Conservation (phyloP, 768 basidiomycete species). For the Hericium alpestre region DNA sequence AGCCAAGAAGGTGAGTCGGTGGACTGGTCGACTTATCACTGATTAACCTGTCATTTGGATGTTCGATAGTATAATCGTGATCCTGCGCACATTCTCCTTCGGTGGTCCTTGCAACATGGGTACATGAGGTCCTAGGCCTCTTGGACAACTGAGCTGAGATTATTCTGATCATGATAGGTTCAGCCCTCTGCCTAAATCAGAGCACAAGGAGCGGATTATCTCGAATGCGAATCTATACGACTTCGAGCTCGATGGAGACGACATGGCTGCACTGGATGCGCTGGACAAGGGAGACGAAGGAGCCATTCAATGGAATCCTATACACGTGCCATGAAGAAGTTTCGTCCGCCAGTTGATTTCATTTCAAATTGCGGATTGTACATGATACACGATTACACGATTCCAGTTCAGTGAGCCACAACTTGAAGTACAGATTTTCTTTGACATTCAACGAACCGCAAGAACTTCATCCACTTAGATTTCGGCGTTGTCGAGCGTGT, state of each 20-base stretch:
- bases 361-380: no score
- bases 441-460: no score
- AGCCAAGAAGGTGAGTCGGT: slow-evolving; percentile 43
- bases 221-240: slow-evolving; percentile 69
- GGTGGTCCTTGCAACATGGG: slow-evolving; percentile 88
- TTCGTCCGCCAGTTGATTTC: no score
- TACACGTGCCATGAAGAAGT: slow-evolving; percentile 17
- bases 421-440: no score
- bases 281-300: slow-evolving; percentile 69
- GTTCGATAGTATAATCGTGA: slow-evolving; percentile 40
- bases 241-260: slow-evolving; percentile 56
- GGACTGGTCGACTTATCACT: background rate
- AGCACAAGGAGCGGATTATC: slow-evolving; percentile 54
- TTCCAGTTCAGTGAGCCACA: no score
- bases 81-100: slow-evolving; percentile 73
- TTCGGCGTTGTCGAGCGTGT: background rate
- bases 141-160: background rate
- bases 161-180: slow-evolving; percentile 34
- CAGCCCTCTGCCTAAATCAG: slow-evolving; percentile 76
- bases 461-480: no score
- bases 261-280: slow-evolving; percentile 53
- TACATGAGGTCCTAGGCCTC: slow-evolving; percentile 22
- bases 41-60: background rate
- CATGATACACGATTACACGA: no score
- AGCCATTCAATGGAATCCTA: slow-evolving; percentile 78